These are phyloP conservation scores for Przewalskia tangutica DNA, from an alignment of 257 asterid species.

Conservation along the genomic window DNA sequence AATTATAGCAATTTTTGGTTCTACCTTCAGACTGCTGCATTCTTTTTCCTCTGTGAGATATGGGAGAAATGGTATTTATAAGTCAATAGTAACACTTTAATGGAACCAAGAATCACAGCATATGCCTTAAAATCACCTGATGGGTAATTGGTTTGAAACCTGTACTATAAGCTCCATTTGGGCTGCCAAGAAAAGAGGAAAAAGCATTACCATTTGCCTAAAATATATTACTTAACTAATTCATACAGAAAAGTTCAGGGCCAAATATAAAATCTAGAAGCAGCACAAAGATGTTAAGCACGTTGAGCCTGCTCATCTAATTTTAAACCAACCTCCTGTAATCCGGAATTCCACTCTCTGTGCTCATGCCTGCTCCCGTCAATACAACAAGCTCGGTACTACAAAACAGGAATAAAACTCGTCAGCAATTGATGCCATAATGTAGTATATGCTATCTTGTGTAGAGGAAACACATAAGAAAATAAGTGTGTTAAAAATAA, in stretches of 20 bases:
- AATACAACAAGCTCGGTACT: conserved; percentile 75
- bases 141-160: conserved; percentile 97
- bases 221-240: background rate
- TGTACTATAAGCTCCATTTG: conserved; percentile 92
- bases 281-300: background rate
- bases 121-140: conserved; percentile 79
- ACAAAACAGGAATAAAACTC: conserved; percentile 10
- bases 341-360: conserved; percentile 97
- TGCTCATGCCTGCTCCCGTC: conserved; percentile 97
- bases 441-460: background rate
- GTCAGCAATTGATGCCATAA: background rate
- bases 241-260: background rate
- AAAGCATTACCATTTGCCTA: conserved; percentile 1
- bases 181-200: conserved; percentile 46
- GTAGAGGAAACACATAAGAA: background rate
- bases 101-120: conserved; percentile 7
- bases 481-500: background rate
- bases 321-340: conserved; percentile 58
- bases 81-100: background rate
- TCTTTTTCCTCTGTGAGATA: background rate
- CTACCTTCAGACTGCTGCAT: background rate
- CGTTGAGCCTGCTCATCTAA: background rate
- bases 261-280: background rate
- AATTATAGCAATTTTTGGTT: background rate
- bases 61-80: background rate